Evolutionary conservation across 1,284 basidiomycete species (phyloP).

Genomic region (Melanopsichium pennsylvanicum): DNA sequence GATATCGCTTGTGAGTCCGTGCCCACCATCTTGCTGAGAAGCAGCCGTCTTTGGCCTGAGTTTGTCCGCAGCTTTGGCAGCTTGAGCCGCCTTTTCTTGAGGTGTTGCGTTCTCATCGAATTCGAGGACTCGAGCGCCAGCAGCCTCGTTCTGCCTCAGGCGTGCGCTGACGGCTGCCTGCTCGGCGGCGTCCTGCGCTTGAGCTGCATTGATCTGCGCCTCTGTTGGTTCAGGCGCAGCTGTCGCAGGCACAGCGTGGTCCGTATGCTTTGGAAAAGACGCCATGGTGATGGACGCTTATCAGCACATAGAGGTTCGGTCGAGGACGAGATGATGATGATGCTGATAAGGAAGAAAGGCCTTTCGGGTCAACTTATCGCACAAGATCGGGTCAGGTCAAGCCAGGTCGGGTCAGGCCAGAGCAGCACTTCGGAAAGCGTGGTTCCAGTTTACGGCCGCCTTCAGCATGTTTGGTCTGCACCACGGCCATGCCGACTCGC

Average conservation of each 20-base stretch:
- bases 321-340: neutral
- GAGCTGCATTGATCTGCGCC: constrained; percentile 37
- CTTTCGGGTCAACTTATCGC: too few relatives aligned
- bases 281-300: too few relatives aligned
- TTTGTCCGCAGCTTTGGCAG: constrained; percentile 42
- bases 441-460: too few relatives aligned
- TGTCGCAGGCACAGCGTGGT: constrained; percentile 20
- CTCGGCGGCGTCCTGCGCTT: constrained; percentile 41
- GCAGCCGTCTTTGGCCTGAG: constrained; percentile 46
- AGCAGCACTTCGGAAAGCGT: constrained; percentile 1
- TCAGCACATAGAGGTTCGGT: too few relatives aligned
- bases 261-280: constrained; percentile 33
- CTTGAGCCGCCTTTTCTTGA: constrained; percentile 57
- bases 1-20: constrained; percentile 51
- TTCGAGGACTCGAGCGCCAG: constrained; percentile 54
- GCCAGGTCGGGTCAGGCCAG: too few relatives aligned
- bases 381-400: too few relatives aligned
- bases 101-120: constrained; percentile 61
- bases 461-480: too few relatives aligned
- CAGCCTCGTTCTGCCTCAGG: constrained; percentile 42
- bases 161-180: constrained; percentile 27
- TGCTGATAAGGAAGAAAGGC: neutral
- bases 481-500: neutral
- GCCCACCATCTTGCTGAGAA: constrained; percentile 15
- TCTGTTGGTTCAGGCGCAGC: constrained; percentile 12